These are phyloP conservation scores for Chaetomiaceae sp. DNA, from an alignment of 2,329 filamentous ascomycete species.

Conservation along the genomic window DNA sequence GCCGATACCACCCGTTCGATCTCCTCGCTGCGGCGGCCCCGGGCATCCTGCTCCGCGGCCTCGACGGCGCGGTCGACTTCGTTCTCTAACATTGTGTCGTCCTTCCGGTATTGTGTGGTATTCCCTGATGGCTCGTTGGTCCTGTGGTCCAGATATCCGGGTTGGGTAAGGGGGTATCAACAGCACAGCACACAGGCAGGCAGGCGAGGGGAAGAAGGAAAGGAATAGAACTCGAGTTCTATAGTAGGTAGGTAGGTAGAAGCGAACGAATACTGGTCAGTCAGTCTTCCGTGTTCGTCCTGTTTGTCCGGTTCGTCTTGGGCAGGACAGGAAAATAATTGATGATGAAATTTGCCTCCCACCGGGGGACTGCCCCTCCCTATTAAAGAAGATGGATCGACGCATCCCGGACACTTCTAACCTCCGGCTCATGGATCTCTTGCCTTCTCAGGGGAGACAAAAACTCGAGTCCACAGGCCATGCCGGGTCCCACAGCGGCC, in stretches of 20 bases:
- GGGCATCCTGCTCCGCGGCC: constrained; percentile 52
- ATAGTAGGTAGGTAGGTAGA: neutral
- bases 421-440: constrained; percentile 2
- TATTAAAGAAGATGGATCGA: constrained; percentile 10
- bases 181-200: neutral
- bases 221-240: neutral
- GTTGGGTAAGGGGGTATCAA: neutral
- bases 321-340: neutral
- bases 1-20: constrained; percentile 57
- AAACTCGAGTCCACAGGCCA: neutral
- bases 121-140: neutral
- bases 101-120: neutral
- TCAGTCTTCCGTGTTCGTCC: neutral
- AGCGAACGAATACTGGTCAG: constrained; percentile 1
- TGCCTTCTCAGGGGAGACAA: neutral
- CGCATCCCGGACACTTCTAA: neutral
- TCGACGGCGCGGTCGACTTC: constrained; percentile 51
- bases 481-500: neutral
- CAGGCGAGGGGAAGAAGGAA: neutral
- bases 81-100: constrained; percentile 41
- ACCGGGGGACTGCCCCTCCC: neutral
- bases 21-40: constrained; percentile 43
- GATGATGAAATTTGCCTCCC: constrained; percentile 13
- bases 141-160: neutral
- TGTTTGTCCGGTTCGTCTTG: no score